Evolutionary conservation across 2,329 filamentous ascomycete genomes (phyloP).

Genomic region (Aspergillus candidus): DNA sequence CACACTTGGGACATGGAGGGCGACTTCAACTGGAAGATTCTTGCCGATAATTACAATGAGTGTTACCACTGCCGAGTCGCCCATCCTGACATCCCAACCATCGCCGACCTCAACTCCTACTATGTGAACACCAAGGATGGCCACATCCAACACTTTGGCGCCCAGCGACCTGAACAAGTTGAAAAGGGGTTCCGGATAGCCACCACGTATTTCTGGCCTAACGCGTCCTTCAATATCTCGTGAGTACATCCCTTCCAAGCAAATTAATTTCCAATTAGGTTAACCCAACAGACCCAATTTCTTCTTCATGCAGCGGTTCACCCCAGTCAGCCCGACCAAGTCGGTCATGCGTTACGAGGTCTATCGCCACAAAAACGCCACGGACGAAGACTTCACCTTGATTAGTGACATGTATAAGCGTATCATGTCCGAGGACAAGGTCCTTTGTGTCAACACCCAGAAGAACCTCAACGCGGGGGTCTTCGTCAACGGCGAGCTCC

Average conservation of each 20-base stretch:
- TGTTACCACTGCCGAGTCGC: constrained; percentile 57
- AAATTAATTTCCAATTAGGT: constrained; percentile 1
- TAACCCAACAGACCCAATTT: constrained; percentile 47
- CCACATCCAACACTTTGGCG: constrained; percentile 46
- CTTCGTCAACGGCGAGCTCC: constrained; percentile 58
- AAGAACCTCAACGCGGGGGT: constrained; percentile 56
- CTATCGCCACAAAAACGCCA: constrained; percentile 54
- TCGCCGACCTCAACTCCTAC: constrained; percentile 52
- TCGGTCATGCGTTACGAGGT: constrained; percentile 57
- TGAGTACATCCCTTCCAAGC: constrained; percentile 10
- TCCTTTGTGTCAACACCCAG: constrained; percentile 54
- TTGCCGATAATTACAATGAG: constrained; percentile 60
- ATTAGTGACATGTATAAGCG: constrained; percentile 57
- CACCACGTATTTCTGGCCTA: constrained; percentile 24
- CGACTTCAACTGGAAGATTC: constrained; percentile 56
- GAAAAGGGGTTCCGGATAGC: constrained; percentile 38
- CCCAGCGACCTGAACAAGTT: constrained; percentile 43
- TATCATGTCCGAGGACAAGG: constrained; percentile 59
- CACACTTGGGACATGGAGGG: constrained; percentile 54
- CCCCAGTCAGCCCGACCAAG: constrained; percentile 47
- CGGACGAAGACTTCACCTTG: constrained; percentile 50
- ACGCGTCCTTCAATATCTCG: constrained; percentile 20
- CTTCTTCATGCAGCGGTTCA: constrained; percentile 57
- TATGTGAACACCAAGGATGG: constrained; percentile 43
- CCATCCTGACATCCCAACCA: constrained; percentile 50